phyloP scores from a whole-genome alignment of 305 asterid species.

The Solanum hybrid region DNA sequence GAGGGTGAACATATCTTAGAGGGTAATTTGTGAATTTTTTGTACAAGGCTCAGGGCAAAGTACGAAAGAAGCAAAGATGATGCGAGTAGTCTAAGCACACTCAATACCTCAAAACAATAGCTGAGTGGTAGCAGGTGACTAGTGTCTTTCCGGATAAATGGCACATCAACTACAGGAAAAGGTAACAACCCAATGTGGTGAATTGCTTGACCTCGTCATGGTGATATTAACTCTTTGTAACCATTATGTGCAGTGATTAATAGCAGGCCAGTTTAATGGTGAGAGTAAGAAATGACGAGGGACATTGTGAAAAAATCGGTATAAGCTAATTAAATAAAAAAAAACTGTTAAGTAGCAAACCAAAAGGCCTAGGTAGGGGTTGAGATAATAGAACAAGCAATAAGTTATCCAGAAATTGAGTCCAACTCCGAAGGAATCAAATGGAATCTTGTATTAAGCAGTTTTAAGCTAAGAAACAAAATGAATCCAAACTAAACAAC shows the following conservation, averaged over 20 bases:
- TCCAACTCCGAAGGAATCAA: background rate
- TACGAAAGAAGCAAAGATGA: background rate
- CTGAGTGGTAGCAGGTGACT: background rate
- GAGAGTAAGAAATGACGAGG: background rate
- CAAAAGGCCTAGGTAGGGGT: background rate
- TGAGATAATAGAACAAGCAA: background rate
- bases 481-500: background rate
- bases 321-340: background rate
- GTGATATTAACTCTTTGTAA: background rate
- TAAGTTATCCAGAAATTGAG: background rate
- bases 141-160: background rate
- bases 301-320: background rate
- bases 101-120: background rate
- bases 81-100: background rate
- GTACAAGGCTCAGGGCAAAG: background rate
- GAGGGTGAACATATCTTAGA: background rate
- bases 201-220: background rate
- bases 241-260: background rate
- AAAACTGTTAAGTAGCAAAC: background rate
- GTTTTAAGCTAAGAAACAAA: background rate
- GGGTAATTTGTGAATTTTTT: background rate
- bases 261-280: background rate
- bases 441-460: background rate
- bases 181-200: background rate
- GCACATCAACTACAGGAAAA: background rate